Base-by-base conservation (phyloP, 345 rosid genomes). In the Gossypioides kirkii region DNA sequence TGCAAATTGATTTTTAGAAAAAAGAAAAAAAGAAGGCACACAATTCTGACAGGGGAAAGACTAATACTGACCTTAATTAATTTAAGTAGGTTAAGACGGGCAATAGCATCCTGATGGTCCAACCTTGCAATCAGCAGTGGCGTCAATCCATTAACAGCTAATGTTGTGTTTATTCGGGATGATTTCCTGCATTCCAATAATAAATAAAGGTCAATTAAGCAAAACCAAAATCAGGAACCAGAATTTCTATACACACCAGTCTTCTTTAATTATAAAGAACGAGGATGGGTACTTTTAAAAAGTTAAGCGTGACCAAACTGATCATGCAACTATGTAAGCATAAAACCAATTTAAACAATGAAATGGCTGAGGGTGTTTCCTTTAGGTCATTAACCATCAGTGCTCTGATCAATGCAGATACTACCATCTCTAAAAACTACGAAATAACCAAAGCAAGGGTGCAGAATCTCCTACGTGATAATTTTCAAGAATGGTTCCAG, bases 401-500 rank as follows among this genome's bases (percentile, higher is more conserved):
- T 41, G 58, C 22, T 45, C 16, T 58, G 56, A 61, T 41, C 26
- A 17, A 73, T 60, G 17, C 43, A 23, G 9, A 58, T 36, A 56
- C n/a, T 77, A 8, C 32, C 5, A 54, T 23, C 13, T 45, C 36
- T n/a, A 20, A 52, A 36, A 6, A 64, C 11, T 14, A 72, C 2
- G 7, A 72, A 72, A 72, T 26, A 26, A 58, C 3, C 23, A 53
- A 72, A 73, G 65, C 5, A 49, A 61, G 25, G 65, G 42, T 47
- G 32, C 8, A 32, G 45, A 10, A 43, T 2, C 36, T 70, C 95
- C 45, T 88, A 96, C 98, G 95, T 93, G 72, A 96, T 91, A 63
- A 93, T 96, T 86, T 96, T 96, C 84, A 96, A 85, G 86, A 96
- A 93, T 7, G 99, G 99, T 83, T 96, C 99, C 93, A 96, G 78